phyloP scores from a whole-genome alignment of 2,329 filamentous ascomycete species.

The Blastomyces parvus region DNA sequence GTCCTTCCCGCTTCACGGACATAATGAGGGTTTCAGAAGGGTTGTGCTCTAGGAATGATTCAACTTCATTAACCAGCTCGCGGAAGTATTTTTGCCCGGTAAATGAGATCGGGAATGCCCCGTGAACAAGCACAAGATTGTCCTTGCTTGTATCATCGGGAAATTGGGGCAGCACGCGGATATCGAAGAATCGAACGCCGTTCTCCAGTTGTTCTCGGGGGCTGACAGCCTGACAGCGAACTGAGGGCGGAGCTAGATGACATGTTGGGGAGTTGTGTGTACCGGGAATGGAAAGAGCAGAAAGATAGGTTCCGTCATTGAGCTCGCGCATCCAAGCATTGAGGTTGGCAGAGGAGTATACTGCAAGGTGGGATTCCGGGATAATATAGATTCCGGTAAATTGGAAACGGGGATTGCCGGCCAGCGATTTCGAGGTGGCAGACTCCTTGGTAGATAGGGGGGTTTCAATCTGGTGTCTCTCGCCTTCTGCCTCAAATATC shows the following conservation, averaged over 20 bases:
- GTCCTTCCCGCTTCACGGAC: conserved; percentile 83
- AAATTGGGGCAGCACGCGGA: conserved; percentile 62
- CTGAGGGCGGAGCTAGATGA: conserved; percentile 76
- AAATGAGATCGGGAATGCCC: conserved; percentile 77
- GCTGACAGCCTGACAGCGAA: conserved; percentile 79
- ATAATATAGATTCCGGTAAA: conserved; percentile 60
- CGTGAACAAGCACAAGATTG: conserved; percentile 73
- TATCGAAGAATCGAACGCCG: conserved; percentile 88
- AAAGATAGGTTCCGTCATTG: conserved; percentile 60
- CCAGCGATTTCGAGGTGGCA: conserved; percentile 51
- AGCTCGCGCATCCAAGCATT: conserved; percentile 73
- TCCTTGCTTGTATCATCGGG: conserved; percentile 51
- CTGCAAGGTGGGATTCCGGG: conserved; percentile 43
- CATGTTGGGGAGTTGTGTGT: conserved; percentile 91
- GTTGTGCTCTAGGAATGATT: conserved; percentile 66
- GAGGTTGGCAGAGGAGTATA: conserved; percentile 63
- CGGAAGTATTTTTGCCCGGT: conserved; percentile 71
- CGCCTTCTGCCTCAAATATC: conserved; percentile 55
- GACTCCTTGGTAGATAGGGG: conserved; percentile 54
- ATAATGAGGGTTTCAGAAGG: conserved; percentile 76
- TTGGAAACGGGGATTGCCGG: conserved; percentile 42
- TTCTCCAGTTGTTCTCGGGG: conserved; percentile 72
- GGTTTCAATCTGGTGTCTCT: conserved; percentile 63
- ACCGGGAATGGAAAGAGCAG: conserved; percentile 79
- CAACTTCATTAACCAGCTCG: conserved; percentile 59